phyloP scores from a whole-genome alignment of 1,284 basidiomycete genomes.

The Ganoderma meredithae region DNA sequence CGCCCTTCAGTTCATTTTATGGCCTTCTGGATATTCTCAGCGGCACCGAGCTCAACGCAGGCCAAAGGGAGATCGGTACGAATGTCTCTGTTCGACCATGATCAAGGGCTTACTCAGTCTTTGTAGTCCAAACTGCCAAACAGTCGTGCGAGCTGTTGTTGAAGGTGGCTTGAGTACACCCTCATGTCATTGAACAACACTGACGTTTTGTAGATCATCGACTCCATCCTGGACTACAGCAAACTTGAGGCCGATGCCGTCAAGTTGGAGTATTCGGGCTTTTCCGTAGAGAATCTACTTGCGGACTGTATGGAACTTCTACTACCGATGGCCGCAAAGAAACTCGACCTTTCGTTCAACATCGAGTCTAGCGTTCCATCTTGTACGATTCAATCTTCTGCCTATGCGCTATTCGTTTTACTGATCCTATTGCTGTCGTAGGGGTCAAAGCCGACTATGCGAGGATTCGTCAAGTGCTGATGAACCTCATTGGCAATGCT shows the following conservation, averaged over 20 bases:
- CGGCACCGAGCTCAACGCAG: slow-evolving; percentile 68
- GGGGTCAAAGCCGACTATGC: slow-evolving; percentile 78
- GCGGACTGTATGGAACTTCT: slow-evolving; percentile 79
- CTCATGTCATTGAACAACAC: neutral
- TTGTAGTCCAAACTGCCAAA: slow-evolving; percentile 72
- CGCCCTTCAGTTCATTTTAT: slow-evolving; percentile 79
- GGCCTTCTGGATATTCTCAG: slow-evolving; percentile 72
- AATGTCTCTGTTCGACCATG: neutral
- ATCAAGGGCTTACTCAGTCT: neutral
- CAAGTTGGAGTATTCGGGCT: slow-evolving; percentile 71
- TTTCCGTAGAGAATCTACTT: slow-evolving; percentile 73
- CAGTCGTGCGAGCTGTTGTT: slow-evolving; percentile 75
- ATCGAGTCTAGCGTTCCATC: slow-evolving; percentile 69
- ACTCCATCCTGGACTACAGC: slow-evolving; percentile 78
- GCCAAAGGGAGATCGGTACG: slow-evolving; percentile 72
- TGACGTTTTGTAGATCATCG: slow-evolving; percentile 61
- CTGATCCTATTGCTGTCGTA: slow-evolving; percentile 33
- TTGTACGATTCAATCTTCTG: slow-evolving; percentile 48
- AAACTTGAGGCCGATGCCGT: slow-evolving; percentile 77
- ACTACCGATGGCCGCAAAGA: slow-evolving; percentile 74
- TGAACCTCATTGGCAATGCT: slow-evolving; percentile 80
- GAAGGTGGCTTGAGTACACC: slow-evolving; percentile 50
- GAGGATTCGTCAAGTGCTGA: slow-evolving; percentile 75
- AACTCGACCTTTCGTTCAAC: slow-evolving; percentile 74
- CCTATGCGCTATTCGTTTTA: neutral